Base-by-base conservation (phyloP, 331 rosid species). In the Saraca asoca region DNA sequence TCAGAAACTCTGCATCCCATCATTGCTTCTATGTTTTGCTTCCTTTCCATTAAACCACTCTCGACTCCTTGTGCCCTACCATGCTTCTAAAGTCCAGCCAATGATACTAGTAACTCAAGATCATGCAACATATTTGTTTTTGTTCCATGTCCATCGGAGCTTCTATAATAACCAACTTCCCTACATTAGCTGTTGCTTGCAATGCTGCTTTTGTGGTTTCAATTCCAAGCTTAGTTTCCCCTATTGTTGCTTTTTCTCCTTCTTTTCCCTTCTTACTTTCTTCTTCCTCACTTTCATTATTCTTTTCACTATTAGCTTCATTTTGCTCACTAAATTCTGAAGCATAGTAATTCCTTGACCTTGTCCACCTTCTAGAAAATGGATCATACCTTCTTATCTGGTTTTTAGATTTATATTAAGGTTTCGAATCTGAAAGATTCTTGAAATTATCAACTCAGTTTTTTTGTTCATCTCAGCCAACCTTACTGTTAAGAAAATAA, bases 341-440 rank as follows among this genome's bases (percentile, higher is more conserved):
- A 0, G 12, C 49, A 13, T 66, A 88, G 75, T 83, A 85, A 71
- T 83, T 88, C 62, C 83, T 79, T 0, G 89, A 88, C 79, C 85
- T 79, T 5, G 87, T 85, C 95, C 95, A 85, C 68, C 89, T 79
- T 56, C 91, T 85, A 0, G 91, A 88, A 70, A 85, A 83, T 0
- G 91, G 91, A 82, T 88, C 95, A 75, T 81, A 81, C 34, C 85
- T 91, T 69, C 83, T 46, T 85, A 87, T 18, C 95, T 85, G 2
- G 76, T 84, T 77, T 81, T 85, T 45, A 79, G 48, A 66, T 78
- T 82, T 5, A 46, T 66, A 12, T 53, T 60, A 53, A 0, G 51
- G 58, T 76, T 71, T 88, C 73, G 44, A 16, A 51, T 78, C 81
- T 0, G 89, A 81, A 50, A 81, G 73, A 69, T 37, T 88, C 56